Base-by-base conservation (phyloP, 1,284 basidiomycete genomes). In the Neonothopanus nambi region DNA sequence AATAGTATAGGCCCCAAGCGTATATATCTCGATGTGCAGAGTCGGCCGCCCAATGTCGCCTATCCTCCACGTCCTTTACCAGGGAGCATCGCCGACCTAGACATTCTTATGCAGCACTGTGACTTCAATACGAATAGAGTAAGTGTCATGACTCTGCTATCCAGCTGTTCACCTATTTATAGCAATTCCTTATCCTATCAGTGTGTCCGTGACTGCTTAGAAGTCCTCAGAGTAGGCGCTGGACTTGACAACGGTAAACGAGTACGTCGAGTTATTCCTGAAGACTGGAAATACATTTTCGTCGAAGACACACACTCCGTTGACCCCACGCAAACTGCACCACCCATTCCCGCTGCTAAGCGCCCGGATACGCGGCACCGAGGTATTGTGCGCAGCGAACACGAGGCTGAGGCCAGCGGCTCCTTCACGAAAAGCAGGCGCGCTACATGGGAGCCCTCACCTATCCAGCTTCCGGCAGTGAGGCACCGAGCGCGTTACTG, bases 41-140 rank as follows among this genome's bases (percentile, higher is more conserved):
- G 76, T 55, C 69, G 74, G 45, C 76, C 78, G 8, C 80, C 77
- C 40, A 73, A 84, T 61, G 75, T 81, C 48, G 82, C 82, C 20
- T 92, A 88, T 66, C 91, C 94, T 17, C 89, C 89, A 4, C 79
- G 95, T 51, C 95, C 95, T 20, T 73, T 84, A 11, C 82, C 89
- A 0, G 91, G 92, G 13, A 87, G 89, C 54, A 79, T 92, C 15
- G 79, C 92, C 8, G 95, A 98, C 69, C 70, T 98, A 58, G 95
- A 98, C 69, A 73, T 89, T 17, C 76, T 96, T 1, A 86, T 95
- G 84, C 86, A 93, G 35, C 82, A 93, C 60, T 98, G 95, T 67
- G 92, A 96, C 71, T 95, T 93, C 65, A 81, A 82, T 15, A 51
- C 79, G 82, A 64, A 91, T 93, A 78, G 93, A 90, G 62, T 60